Evolutionary conservation across 2,329 filamentous ascomycete species (phyloP), one percentile per base, ranked within the genome.

Genomic region (Neocucurbitaria cava): DNA sequence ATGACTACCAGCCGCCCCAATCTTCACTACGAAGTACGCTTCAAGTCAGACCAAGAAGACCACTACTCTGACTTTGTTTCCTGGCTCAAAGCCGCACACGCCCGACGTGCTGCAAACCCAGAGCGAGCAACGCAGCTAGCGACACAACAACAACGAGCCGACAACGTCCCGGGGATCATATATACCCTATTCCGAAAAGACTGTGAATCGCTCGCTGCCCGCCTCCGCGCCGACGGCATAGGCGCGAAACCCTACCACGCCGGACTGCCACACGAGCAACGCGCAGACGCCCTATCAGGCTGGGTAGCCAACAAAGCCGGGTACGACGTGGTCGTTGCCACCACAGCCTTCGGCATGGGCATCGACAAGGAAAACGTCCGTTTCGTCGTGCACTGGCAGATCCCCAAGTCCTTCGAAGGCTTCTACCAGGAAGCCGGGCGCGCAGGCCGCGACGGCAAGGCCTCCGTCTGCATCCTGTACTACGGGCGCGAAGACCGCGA

Each of bases 371-470:
- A 95, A 47, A 89, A 96, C 65, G 94, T 98, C 10, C 89, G 94
- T 2, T 97, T 97, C 67, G 93, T 98, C 1, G 87, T 95, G 1
- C 94, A 98, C 76, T 98, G 94, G 92, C 90, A 92, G 54, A 83
- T 96, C 9, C 91, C 94, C 9, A 96, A 96, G 71, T 95, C 90
- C 3, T 96, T 98, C 72, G 94, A 98, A 74, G 92, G 93, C 1
- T 97, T 95, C 72, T 96, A 97, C 68, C 94, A 98, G 77, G 94
- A 98, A 81, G 93, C 92, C 1, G 94, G 94, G 0, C 89, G 94
- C 35, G 94, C 93, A 5, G 94, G 94, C 0, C 86, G 94, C 36
- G 94, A 98, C 66, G 91, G 92, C 21, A 93, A 94, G 58, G 92
- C 92, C 0, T 89, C 89, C 28, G 86, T 89, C 56, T 97, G 92